A percentile compares a stretch with the other conserved stretches of the same genome.
These are phyloP conservation scores for Schrenkiella parvula DNA, from an alignment of 345 rosid genomes.

Conservation along the genomic window DNA sequence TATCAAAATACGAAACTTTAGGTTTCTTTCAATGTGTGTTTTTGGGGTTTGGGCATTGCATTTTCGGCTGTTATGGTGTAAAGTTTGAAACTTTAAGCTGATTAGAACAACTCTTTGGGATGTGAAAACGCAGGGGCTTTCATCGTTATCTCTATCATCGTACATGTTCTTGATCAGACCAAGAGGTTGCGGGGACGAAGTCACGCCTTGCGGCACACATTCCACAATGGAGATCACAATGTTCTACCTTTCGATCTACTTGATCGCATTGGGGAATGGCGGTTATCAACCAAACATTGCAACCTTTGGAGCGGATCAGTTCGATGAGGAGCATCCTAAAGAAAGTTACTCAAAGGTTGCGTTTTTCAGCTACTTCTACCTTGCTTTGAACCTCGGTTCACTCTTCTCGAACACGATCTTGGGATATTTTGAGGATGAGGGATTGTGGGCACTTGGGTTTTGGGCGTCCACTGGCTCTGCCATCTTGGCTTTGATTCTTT, in stretches of 20 bases:
- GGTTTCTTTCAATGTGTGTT: neutral
- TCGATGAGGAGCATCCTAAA: constrained; percentile 81
- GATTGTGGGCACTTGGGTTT: constrained; percentile 93
- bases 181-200: constrained; percentile 68
- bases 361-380: constrained; percentile 96
- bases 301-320: constrained; percentile 96
- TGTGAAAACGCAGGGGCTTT: constrained; percentile 62
- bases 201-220: constrained; percentile 67
- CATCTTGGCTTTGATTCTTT: constrained; percentile 62
- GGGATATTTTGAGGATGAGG: constrained; percentile 89
- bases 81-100: neutral
- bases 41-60: neutral
- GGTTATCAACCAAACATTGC: constrained; percentile 99
- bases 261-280: constrained; percentile 87
- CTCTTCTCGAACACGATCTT: constrained; percentile 93
- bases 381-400: constrained; percentile 87
- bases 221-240: constrained; percentile 57
- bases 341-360: constrained; percentile 86
- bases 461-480: constrained; percentile 95
- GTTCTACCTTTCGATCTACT: constrained; percentile 87
- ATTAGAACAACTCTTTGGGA: neutral
- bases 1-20: neutral
- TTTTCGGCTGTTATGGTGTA: neutral
- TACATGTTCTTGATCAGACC: constrained; percentile 78
- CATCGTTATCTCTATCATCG: constrained; percentile 64